phyloP scores from a whole-genome alignment of 2,329 filamentous ascomycete species.

The Colletotrichum spaethianum region DNA sequence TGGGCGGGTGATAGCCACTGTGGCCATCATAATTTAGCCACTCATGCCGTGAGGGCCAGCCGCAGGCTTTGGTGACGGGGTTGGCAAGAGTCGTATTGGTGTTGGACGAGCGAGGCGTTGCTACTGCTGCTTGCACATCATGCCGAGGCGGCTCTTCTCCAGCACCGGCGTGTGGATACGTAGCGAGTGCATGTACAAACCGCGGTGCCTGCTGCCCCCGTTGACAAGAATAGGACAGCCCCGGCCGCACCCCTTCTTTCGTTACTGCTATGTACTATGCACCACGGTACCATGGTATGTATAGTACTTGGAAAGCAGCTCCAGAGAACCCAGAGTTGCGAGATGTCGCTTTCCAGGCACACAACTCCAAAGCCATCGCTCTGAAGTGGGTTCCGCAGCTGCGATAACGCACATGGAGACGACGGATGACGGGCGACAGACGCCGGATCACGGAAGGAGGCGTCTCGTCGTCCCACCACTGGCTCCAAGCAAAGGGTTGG shows the following conservation, averaged over 20 bases:
- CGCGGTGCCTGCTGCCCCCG: background rate
- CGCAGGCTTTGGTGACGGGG: too few species aligned
- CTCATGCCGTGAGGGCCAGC: background rate
- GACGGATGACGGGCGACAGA: conserved; percentile 21
- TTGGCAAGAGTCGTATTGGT: background rate
- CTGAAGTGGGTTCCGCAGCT: background rate
- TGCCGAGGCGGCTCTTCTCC: too few species aligned
- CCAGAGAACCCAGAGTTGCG: background rate
- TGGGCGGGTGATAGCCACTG: background rate
- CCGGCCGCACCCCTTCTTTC: background rate
- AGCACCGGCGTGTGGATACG: too few species aligned
- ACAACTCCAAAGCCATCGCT: background rate
- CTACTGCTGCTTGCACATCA: too few species aligned
- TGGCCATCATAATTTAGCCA: background rate
- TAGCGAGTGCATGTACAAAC: background rate
- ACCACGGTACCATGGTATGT: too few species aligned
- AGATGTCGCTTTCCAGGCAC: background rate
- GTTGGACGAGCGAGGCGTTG: background rate
- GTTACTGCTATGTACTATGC: too few species aligned
- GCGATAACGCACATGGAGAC: conserved; percentile 14
- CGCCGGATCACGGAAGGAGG: conserved; percentile 24
- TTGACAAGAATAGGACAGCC: background rate
- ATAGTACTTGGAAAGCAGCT: too few species aligned
- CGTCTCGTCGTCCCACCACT: conserved; percentile 35
- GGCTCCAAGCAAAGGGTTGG: conserved; percentile 20